phyloP scores from a whole-genome alignment of 2,329 filamentous ascomycete species.

The Pseudocercospora ulei region DNA sequence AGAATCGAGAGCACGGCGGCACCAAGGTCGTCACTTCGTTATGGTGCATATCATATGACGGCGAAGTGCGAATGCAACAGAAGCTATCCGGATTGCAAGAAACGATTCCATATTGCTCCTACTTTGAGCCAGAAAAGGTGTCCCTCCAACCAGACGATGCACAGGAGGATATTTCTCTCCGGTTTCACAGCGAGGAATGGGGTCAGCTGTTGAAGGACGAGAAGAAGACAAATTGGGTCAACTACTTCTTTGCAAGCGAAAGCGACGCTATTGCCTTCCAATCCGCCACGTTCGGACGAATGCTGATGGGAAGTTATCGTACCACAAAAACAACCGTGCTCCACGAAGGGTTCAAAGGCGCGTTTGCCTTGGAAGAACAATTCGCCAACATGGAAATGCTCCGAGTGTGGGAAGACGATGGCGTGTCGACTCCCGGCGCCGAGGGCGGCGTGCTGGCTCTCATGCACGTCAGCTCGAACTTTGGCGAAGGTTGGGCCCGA shows the following conservation, averaged over 20 bases:
- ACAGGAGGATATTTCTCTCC: slow-evolving; percentile 33
- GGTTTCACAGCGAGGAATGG: slow-evolving; percentile 36
- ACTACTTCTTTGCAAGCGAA: slow-evolving; percentile 36
- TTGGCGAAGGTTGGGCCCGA: slow-evolving; percentile 37
- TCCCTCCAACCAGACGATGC: slow-evolving; percentile 31
- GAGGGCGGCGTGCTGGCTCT: slow-evolving; percentile 39
- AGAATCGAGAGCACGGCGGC: slow-evolving; percentile 33
- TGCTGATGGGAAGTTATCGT: slow-evolving; percentile 37
- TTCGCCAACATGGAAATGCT: slow-evolving; percentile 44
- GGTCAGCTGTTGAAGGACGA: slow-evolving; percentile 32
- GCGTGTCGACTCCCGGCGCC: slow-evolving; percentile 29
- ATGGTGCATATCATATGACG: slow-evolving; percentile 41
- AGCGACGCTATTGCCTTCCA: slow-evolving; percentile 38
- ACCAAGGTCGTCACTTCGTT: slow-evolving; percentile 39
- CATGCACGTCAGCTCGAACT: slow-evolving; percentile 40
- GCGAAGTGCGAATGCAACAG: slow-evolving; percentile 38
- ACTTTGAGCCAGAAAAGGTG: slow-evolving; percentile 41
- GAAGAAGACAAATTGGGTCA: slow-evolving; percentile 40
- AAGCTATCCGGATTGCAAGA: slow-evolving; percentile 37
- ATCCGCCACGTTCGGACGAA: slow-evolving; percentile 41
- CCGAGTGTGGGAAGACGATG: slow-evolving; percentile 41
- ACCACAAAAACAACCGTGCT: slow-evolving; percentile 41
- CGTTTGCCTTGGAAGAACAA: slow-evolving; percentile 41
- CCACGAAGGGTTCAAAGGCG: slow-evolving; percentile 38
- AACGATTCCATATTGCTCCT: slow-evolving; percentile 41